Evolutionary conservation across 2,329 filamentous ascomycete species (phyloP), one percentile per base, ranked within the genome.

Genomic region (Cercospora sesami): DNA sequence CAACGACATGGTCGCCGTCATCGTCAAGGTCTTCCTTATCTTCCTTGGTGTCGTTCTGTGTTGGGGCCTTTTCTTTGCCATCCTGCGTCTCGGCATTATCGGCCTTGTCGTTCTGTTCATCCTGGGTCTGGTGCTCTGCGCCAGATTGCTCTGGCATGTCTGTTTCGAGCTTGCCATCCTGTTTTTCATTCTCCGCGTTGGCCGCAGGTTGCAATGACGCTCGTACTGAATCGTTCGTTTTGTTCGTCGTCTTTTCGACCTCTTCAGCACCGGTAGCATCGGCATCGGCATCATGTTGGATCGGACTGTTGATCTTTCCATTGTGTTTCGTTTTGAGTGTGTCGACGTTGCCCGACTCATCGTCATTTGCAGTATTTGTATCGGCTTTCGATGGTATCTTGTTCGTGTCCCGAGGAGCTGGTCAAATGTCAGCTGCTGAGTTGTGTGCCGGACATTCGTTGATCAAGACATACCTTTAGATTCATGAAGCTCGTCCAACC

Each of bases 1-100:
- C 91, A 64, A 95, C 89, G 72, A 96, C 85, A 66, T 94, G 89
- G 75, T 94, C 91, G 63, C 88, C 91, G 61, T 86, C 85, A 70
- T 93, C 89, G 28, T 64, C 62, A 30, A 57, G 4, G 8, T 58
- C 62, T 75, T 94, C 91, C 85, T 73, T 69, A 51, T 77, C 73
- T 57, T 74, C 69, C 28, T 74, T 59, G 18, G 68, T 26, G 21
- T 72, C 71, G 31, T 71, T 74, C 64, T 70, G 66, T 12, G 60
- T 28, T 26, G 31, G 60, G 2, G 69, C 42, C 23, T 26, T 33
- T 16, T 39, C 73, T 9, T 16, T 31, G 14, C 74, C 73, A 58
- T 73, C 69, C 63, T 75, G 8, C 21, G 21, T 28, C 21, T 59
- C 31, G 31, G 21, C 28, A 21, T 69, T 48, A 30, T 45, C 30